These are phyloP conservation scores for Gymnopilus junonius DNA, from an alignment of 768 basidiomycete genomes.

Conservation along the genomic window DNA sequence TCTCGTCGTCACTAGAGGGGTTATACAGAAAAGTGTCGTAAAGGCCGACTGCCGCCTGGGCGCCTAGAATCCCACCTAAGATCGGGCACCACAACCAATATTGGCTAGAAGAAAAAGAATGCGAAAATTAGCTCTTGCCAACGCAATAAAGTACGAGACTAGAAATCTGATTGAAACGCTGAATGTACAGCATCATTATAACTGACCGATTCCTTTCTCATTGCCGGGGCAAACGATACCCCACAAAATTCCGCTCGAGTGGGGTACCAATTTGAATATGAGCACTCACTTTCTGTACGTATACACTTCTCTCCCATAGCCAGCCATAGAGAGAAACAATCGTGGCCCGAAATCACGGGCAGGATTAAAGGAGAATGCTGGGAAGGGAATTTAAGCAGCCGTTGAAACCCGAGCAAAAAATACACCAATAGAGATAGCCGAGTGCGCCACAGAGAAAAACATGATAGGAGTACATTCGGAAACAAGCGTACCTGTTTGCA, in stretches of 20 bases:
- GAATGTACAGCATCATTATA: not conserved
- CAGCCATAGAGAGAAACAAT: slow-evolving; percentile 69
- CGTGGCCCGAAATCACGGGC: slow-evolving; percentile 76
- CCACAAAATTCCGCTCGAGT: not conserved
- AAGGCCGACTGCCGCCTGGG: slow-evolving; percentile 39
- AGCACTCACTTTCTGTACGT: slow-evolving; percentile 43
- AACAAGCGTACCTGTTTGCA: slow-evolving; percentile 52
- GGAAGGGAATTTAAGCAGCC: not conserved
- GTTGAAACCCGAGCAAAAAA: slow-evolving; percentile 42
- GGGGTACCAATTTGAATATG: not conserved
- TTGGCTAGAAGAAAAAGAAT: slow-evolving; percentile 41
- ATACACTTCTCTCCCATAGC: slow-evolving; percentile 61
- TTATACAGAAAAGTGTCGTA: slow-evolving; percentile 65
- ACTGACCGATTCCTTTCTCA: not conserved
- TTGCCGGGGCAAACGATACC: too few species aligned
- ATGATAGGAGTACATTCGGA: not conserved
- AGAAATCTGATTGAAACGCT: not conserved
- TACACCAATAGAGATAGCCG: slow-evolving; percentile 25
- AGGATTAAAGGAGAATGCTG: slow-evolving; percentile 68
- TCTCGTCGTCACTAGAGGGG: not conserved
- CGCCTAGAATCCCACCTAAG: slow-evolving; percentile 62
- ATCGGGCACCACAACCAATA: slow-evolving; percentile 80
- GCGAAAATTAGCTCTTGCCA: not conserved
- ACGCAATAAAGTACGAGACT: not conserved
- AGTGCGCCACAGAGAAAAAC: slow-evolving; percentile 2